Conservation (phyloP, 2,329 filamentous ascomycete species). For the Sclerotinia spermophila region DNA sequence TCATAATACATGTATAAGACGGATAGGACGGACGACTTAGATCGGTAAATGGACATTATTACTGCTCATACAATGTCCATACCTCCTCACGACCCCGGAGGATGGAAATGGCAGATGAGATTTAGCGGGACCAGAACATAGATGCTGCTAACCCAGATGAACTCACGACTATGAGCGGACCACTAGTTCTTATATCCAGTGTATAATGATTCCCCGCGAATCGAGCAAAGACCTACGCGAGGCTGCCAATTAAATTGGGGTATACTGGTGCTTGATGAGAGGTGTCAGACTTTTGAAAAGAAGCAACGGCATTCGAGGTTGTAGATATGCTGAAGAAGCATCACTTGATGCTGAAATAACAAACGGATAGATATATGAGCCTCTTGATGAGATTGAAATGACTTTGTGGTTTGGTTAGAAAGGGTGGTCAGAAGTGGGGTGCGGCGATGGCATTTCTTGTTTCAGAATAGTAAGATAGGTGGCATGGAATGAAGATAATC, state of each 20-base stretch:
- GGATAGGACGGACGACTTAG: not conserved
- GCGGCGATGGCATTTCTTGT: not conserved
- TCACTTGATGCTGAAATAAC: not conserved
- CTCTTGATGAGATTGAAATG: not conserved
- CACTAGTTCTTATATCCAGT: not conserved
- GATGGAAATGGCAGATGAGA: not conserved
- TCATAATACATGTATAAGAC: not conserved
- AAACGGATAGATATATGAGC: not conserved
- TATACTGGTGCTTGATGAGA: not conserved
- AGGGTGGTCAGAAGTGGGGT: not conserved
- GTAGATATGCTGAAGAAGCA: not conserved
- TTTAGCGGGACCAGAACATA: not conserved
- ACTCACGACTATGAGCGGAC: too few relatives aligned
- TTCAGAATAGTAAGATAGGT: not conserved
- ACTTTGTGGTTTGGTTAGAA: not conserved
- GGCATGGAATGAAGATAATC: too few relatives aligned
- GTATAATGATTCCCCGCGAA: not conserved
- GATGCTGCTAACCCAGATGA: not conserved
- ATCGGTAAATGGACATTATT: not conserved
- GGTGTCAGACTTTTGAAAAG: not conserved
- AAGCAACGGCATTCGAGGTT: not conserved
- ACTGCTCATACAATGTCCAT: not conserved
- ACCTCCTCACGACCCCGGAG: too few relatives aligned
- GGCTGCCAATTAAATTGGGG: accelerated
- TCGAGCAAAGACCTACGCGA: not conserved